Percentiles rank a stretch among this genome's conserved stretches.
Evolutionary conservation across 768 basidiomycete species (phyloP).

Genomic region (Boletus subparvulus): DNA sequence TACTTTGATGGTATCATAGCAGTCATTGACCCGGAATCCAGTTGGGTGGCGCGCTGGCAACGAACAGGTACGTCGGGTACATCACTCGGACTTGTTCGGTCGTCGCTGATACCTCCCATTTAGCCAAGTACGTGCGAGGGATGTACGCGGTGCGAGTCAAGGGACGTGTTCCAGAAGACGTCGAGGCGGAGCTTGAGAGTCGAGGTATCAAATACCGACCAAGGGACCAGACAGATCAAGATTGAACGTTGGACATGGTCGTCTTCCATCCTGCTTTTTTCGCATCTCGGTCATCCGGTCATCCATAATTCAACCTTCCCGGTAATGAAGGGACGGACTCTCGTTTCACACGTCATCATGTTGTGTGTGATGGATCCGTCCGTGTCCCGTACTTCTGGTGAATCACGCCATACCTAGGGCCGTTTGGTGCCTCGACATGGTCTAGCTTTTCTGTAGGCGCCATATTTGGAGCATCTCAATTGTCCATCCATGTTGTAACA

Average conservation of each 20-base stretch:
- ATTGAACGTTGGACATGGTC: constrained; percentile 36
- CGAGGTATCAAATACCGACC: constrained; percentile 84
- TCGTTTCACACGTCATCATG: constrained; percentile 17
- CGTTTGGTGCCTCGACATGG: not conserved
- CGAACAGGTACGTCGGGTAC: constrained; percentile 66
- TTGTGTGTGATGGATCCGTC: constrained; percentile 3
- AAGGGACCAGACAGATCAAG: constrained; percentile 75
- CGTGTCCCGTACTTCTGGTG: constrained; percentile 3
- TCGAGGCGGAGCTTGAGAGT: constrained; percentile 75
- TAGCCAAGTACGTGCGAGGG: constrained; percentile 88
- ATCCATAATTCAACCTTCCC: not conserved
- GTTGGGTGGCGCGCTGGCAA: constrained; percentile 98
- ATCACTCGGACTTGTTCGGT: not conserved
- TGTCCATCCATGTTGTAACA: not conserved
- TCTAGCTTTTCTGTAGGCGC: constrained; percentile 7
- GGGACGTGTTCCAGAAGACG: constrained; percentile 82
- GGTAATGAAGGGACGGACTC: not conserved
- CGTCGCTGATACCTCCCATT: constrained; percentile 4
- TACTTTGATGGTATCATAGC: constrained; percentile 93
- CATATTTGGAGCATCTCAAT: constrained; percentile 1
- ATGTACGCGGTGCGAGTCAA: constrained; percentile 92
- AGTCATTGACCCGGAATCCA: constrained; percentile 78
- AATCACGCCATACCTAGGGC: constrained; percentile 2
- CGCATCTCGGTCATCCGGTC: too few relatives aligned
- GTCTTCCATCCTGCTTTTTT: too few relatives aligned